Base-by-base conservation (phyloP, 139 green algal species). In the Monoraphidium neglectum region DNA sequence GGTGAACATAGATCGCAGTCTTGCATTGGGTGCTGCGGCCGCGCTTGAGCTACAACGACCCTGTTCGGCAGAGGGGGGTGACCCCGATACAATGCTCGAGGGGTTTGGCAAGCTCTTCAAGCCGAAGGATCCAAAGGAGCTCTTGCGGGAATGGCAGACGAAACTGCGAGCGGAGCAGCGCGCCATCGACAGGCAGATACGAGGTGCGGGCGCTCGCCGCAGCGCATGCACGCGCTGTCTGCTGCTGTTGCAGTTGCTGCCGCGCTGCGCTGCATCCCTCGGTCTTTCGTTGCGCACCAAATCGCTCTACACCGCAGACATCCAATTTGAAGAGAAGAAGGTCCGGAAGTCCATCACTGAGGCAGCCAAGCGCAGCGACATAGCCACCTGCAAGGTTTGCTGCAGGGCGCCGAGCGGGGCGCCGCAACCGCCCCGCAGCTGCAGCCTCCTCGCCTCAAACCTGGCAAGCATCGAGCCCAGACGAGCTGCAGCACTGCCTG, bases 301-400 rank as follows among this genome's bases (percentile, higher is more conserved):
- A 23, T 62, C 43, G 8, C 43, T 26, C 23, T 28, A 12, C 43
- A 51, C 43, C 43, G 43, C 26, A 92, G 90, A 95, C 38, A 89
- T 97, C 1, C 72, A 93, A 76, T 79, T 93, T 68, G 92, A 97
- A 70, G 77, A 94, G 62, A 94, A 95, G 72, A 92, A 94, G 38
- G 89, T 90, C 0, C 70, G 93, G 18, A 89, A 90, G 61, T 68
- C 82, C 35, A 91, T 97, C 28, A 90, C 84, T 63, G 90, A 97
- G 46, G 88, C 88, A n/a, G 93, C 92, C 24, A 95, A 95, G 72
- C 81, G 90, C 3, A 87, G 86, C 16, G 92, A 97, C 82, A 89
- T 94, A 66, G 79, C 60, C 26, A 76, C 87, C 3, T 89, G 86
- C 5, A 91, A 92, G 85, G 88, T 91, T 64, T 63, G 65, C 57